Conservation (phyloP, 148 eudicot species). For the Amaranthus cruentus region DNA sequence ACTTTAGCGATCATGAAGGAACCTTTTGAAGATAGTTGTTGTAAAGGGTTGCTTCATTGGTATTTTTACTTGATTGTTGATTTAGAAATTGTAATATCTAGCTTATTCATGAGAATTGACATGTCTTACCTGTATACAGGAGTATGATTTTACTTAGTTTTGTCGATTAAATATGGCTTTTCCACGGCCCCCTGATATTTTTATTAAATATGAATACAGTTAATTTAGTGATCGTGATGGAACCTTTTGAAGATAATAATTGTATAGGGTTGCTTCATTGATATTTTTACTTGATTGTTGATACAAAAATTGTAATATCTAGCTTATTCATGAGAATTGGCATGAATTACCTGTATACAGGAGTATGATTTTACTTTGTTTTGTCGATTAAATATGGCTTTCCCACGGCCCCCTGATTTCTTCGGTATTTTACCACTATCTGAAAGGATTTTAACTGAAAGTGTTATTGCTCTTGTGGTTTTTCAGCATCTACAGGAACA, state of each 20-base stretch:
- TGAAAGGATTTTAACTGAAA: not conserved
- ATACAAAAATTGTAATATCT: not conserved
- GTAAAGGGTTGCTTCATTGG: no score
- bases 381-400: not conserved
- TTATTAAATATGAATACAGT: no score
- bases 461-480: not conserved
- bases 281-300: not conserved
- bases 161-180: not conserved
- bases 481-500: conserved; percentile 14
- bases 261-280: not conserved
- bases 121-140: not conserved
- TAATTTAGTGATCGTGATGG: not conserved
- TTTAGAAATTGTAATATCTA: not conserved
- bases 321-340: not conserved
- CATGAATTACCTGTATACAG: not conserved
- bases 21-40: no score
- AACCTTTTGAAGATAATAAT: not conserved
- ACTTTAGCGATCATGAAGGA: no score
- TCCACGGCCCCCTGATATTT: no score
- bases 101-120: not conserved
- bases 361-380: not conserved
- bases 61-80: not conserved
- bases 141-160: not conserved
- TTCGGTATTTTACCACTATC: not conserved
- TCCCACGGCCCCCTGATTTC: not conserved